Percentiles rank a stretch among this genome's conserved stretches.
These are phyloP conservation scores for Calocybe indica DNA, from an alignment of 768 basidiomycete genomes.

Conservation along the genomic window DNA sequence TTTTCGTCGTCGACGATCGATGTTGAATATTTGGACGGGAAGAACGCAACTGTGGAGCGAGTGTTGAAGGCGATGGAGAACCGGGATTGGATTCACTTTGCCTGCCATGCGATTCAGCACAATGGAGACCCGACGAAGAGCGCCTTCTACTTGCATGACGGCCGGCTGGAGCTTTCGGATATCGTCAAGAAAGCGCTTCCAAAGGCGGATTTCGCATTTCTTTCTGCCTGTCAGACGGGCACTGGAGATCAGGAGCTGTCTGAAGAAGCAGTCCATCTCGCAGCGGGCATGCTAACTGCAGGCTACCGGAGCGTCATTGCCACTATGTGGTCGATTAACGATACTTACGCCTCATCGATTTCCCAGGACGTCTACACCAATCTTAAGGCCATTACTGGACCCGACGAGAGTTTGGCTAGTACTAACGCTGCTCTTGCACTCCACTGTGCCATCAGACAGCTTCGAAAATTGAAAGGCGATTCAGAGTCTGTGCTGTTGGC, in stretches of 20 bases:
- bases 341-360: slow-evolving; percentile 25
- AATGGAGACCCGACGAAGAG: slow-evolving; percentile 15
- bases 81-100: slow-evolving; percentile 23
- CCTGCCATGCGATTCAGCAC: slow-evolving; percentile 29
- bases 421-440: slow-evolving; percentile 15
- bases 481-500: neutral
- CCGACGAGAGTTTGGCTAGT: neutral
- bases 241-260: slow-evolving; percentile 18
- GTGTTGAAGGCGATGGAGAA: slow-evolving; percentile 9
- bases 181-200: slow-evolving; percentile 14
- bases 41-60: slow-evolving; percentile 8
- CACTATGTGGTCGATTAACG: slow-evolving; percentile 38
- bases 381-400: slow-evolving; percentile 6
- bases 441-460: slow-evolving; percentile 14
- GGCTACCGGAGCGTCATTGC: slow-evolving; percentile 27
- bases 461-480: slow-evolving; percentile 5
- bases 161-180: slow-evolving; percentile 13
- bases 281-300: slow-evolving; percentile 30
- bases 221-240: slow-evolving; percentile 39
- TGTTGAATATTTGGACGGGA: slow-evolving; percentile 2
- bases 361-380: slow-evolving; percentile 25
- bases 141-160: slow-evolving; percentile 15
- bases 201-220: slow-evolving; percentile 27
- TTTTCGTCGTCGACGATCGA: neutral
- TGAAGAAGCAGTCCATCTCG: slow-evolving; percentile 25